These are phyloP conservation scores for Vitis cinerea DNA, from an alignment of 164 flowering plant genomes.

Conservation along the genomic window DNA sequence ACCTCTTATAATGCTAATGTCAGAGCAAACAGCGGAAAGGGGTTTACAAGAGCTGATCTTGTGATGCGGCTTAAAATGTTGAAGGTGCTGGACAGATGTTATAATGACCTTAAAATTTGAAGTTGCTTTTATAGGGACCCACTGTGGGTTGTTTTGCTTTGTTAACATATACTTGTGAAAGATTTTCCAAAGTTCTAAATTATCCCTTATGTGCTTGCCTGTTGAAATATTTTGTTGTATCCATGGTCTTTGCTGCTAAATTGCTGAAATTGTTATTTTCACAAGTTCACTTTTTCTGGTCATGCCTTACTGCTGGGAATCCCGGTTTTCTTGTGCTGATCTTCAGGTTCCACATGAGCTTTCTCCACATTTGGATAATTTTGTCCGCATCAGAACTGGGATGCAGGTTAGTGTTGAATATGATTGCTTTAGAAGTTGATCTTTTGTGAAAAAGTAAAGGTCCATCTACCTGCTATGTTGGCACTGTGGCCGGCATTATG, in stretches of 20 bases:
- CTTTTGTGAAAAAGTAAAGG: too few relatives aligned
- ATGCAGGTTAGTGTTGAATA: slow-evolving; percentile 59
- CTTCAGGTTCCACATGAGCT: slow-evolving; percentile 74
- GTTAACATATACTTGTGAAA: not conserved
- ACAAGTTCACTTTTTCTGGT: not conserved
- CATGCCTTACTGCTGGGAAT: not conserved
- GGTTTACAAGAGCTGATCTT: slow-evolving; percentile 71
- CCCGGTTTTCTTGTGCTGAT: slow-evolving; percentile 5
- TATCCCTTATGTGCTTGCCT: too few relatives aligned
- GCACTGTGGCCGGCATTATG: not conserved
- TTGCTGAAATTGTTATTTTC: not conserved
- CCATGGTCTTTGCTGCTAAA: not conserved
- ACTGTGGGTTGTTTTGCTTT: not conserved
- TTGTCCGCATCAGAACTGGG: slow-evolving; percentile 79
- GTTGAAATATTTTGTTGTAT: too few relatives aligned
- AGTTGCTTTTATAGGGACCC: not conserved
- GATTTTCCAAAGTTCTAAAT: too few relatives aligned
- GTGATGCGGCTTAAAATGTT: slow-evolving; percentile 47
- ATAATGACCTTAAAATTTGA: not conserved
- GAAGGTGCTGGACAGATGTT: slow-evolving; percentile 44
- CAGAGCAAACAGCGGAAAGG: slow-evolving; percentile 72
- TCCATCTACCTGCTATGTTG: not conserved
- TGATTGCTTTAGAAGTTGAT: not conserved
- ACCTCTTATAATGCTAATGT: slow-evolving; percentile 21
- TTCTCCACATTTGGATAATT: slow-evolving; percentile 66